Evolutionary conservation across 148 eudicot species (phyloP).

Genomic region (Chenopodium quinoa): DNA sequence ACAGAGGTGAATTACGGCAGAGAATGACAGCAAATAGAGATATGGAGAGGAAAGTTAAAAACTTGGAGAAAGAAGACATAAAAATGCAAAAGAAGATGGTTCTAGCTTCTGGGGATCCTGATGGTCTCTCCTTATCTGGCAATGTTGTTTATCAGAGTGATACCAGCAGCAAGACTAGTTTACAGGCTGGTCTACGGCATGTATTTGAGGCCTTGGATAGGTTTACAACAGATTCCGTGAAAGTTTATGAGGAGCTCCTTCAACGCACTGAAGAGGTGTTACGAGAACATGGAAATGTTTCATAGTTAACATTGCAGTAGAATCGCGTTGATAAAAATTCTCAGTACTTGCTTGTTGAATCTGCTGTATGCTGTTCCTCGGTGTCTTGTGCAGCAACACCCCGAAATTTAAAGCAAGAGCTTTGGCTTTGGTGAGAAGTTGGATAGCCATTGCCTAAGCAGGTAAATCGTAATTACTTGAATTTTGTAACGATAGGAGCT

Average conservation of each 20-base stretch:
- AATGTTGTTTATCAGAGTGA: constrained; percentile 84
- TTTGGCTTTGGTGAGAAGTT: not conserved
- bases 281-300: constrained; percentile 34
- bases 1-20: constrained; percentile 66
- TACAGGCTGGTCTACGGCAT: constrained; percentile 60
- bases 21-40: constrained; percentile 58
- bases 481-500: constrained; percentile 19
- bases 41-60: constrained; percentile 65
- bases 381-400: not conserved
- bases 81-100: constrained; percentile 70
- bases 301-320: constrained; percentile 24
- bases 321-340: not conserved
- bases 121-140: constrained; percentile 43
- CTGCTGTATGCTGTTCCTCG: not conserved
- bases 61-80: constrained; percentile 72
- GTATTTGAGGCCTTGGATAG: constrained; percentile 84
- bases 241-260: constrained; percentile 73
- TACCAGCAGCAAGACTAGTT: constrained; percentile 59
- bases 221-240: constrained; percentile 59
- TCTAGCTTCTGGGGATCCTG: constrained; percentile 42
- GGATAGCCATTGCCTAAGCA: not conserved
- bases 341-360: not conserved
- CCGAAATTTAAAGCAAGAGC: not conserved
- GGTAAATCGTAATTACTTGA: constrained; percentile 3
- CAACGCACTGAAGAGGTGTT: constrained; percentile 69